Evolutionary conservation across 2,329 filamentous ascomycete species (phyloP).

Genomic region (Claviceps fusiformis): DNA sequence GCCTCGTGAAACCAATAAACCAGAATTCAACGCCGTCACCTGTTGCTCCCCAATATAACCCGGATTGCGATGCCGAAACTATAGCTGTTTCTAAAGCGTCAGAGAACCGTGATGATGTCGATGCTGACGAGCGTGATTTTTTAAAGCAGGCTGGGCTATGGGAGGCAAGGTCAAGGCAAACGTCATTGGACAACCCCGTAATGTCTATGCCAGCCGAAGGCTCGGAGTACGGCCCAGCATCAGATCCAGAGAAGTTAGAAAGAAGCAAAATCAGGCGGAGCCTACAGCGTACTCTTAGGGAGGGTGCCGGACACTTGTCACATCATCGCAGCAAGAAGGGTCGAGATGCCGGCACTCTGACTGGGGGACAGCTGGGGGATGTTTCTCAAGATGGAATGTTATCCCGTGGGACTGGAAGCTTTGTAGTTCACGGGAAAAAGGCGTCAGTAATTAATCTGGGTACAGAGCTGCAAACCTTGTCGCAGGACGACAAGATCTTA

Average conservation of each 20-base stretch:
- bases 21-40: slow-evolving; percentile 12
- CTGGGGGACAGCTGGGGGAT: slow-evolving; percentile 21
- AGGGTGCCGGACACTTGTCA: slow-evolving; percentile 53
- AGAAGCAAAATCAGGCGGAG: slow-evolving; percentile 66
- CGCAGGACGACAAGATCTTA: slow-evolving; percentile 58
- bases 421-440: slow-evolving; percentile 96
- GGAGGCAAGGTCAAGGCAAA: slow-evolving; percentile 22
- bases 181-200: slow-evolving; percentile 21
- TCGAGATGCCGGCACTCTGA: slow-evolving; percentile 37
- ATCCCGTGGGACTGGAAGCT: slow-evolving; percentile 69
- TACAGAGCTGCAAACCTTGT: slow-evolving; percentile 70
- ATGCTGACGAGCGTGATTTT: slow-evolving; percentile 54
- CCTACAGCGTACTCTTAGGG: slow-evolving; percentile 77
- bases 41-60: slow-evolving; percentile 10
- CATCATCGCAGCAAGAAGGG: slow-evolving; percentile 63
- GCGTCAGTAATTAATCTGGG: slow-evolving; percentile 95
- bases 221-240: slow-evolving; percentile 19
- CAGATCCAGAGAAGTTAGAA: slow-evolving; percentile 38
- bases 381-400: slow-evolving; percentile 50
- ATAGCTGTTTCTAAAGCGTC: slow-evolving; percentile 8
- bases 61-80: slow-evolving; percentile 10
- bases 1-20: slow-evolving; percentile 15
- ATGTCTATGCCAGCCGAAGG: slow-evolving; percentile 20
- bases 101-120: slow-evolving; percentile 32
- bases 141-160: slow-evolving; percentile 55